Percentiles rank a stretch among this genome's conserved stretches.
phyloP scores from a whole-genome alignment of 2,329 filamentous ascomycete genomes.

The Nigrospora oryzae region DNA sequence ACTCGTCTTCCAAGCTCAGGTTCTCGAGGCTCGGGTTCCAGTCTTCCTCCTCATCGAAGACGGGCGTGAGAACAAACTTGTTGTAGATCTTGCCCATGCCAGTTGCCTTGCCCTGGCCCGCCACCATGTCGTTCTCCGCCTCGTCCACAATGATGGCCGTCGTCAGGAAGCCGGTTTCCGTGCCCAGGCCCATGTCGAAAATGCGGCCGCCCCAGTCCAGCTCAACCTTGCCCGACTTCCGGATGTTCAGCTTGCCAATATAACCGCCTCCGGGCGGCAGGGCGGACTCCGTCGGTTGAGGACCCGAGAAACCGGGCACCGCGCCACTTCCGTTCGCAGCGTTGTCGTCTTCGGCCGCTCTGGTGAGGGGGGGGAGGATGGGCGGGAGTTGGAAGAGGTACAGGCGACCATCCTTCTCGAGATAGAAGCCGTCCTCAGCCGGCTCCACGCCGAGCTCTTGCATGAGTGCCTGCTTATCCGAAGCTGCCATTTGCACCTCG shows the following conservation, averaged over 20 bases:
- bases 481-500: slow-evolving; percentile 13
- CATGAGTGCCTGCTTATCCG: slow-evolving; percentile 21
- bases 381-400: slow-evolving; percentile 60
- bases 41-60: slow-evolving; percentile 49
- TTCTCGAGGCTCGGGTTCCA: slow-evolving; percentile 36
- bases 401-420: slow-evolving; percentile 40
- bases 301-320: slow-evolving; percentile 13
- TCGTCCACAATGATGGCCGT: slow-evolving; percentile 53
- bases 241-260: slow-evolving; percentile 51
- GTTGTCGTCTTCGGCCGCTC: slow-evolving; percentile 13
- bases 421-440: slow-evolving; percentile 4
- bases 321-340: slow-evolving; percentile 7
- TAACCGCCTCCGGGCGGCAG: slow-evolving; percentile 44
- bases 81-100: slow-evolving; percentile 58
- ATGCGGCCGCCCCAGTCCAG: slow-evolving; percentile 53
- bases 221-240: slow-evolving; percentile 53
- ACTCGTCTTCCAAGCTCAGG: neutral
- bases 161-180: slow-evolving; percentile 43
- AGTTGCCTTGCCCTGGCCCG: slow-evolving; percentile 38
- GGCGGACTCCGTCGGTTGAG: slow-evolving; percentile 24
- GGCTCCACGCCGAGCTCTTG: slow-evolving; percentile 14
- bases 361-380: slow-evolving; percentile 46
- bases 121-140: slow-evolving; percentile 37
- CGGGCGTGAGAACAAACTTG: slow-evolving; percentile 50
- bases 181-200: slow-evolving; percentile 45